A percentile compares a stretch with the other conserved stretches of the same genome.
Conservation (phyloP, 371 early-diverging fungal genomes). For the Rhizopus sp. region DNA sequence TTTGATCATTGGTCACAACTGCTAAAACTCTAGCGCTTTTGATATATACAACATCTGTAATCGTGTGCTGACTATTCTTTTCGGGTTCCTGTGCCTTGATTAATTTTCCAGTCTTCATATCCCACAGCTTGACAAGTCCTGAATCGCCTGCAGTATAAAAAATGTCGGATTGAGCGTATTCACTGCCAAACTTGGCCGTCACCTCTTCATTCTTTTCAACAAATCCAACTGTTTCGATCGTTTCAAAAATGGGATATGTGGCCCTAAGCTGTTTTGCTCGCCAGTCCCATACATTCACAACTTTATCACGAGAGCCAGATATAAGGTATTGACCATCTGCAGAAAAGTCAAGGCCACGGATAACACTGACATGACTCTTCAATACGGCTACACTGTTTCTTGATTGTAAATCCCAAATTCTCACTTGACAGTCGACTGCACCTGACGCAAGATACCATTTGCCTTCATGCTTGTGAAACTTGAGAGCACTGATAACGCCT, state of each 20-base stretch:
- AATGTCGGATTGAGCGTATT: constrained; percentile 50
- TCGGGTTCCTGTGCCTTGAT: constrained; percentile 62
- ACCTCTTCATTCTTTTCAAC: constrained; percentile 45
- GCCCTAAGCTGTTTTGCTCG: constrained; percentile 63
- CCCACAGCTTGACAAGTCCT: constrained; percentile 75
- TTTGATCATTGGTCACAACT: constrained; percentile 88
- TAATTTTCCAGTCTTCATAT: constrained; percentile 62
- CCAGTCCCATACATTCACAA: constrained; percentile 92
- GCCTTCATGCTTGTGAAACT: constrained; percentile 72
- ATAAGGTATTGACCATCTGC: constrained; percentile 75
- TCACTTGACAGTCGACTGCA: constrained; percentile 87
- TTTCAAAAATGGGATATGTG: constrained; percentile 89
- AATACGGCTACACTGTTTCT: constrained; percentile 75
- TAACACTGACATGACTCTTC: constrained; percentile 87
- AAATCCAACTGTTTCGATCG: constrained; percentile 75
- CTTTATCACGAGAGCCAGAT: constrained; percentile 93
- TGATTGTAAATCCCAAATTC: constrained; percentile 86
- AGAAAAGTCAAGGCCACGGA: constrained; percentile 86
- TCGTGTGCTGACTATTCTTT: constrained; percentile 66
- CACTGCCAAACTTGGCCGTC: constrained; percentile 34
- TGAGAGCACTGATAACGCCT: constrained; percentile 84
- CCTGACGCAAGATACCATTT: constrained; percentile 79
- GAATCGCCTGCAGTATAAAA: constrained; percentile 89
- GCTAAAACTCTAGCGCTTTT: constrained; percentile 60
- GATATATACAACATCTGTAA: constrained; percentile 69